Conservation (phyloP, 371 early-diverging fungal genomes). For the Zancudomyces culisetae region DNA sequence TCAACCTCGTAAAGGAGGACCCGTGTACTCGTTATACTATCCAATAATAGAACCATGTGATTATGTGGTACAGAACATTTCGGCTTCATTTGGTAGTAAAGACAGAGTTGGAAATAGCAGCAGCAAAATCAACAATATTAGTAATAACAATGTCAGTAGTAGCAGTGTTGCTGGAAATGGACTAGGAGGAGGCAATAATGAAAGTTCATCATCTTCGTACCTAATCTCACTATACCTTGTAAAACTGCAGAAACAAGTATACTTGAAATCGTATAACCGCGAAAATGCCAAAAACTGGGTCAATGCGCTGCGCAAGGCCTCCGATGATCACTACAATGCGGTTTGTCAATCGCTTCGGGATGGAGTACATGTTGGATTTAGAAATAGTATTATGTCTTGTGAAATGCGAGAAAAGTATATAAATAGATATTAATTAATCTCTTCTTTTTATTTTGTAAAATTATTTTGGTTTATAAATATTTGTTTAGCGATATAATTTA, state of each 20-base stretch:
- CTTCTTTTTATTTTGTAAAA: too few relatives aligned
- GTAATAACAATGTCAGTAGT: background rate
- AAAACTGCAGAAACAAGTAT: constrained; percentile 6
- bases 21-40: constrained; percentile 16
- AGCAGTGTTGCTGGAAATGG: background rate
- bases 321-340: constrained; percentile 19
- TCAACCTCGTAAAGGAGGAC: constrained; percentile 11
- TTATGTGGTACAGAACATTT: too few relatives aligned
- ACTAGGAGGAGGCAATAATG: constrained; percentile 7
- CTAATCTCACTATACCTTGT: constrained; percentile 17
- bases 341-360: constrained; percentile 18
- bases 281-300: constrained; percentile 14
- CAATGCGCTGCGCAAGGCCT: constrained; percentile 14
- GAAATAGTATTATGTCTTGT: constrained; percentile 19
- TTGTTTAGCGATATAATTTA: too few relatives aligned
- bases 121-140: background rate
- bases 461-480: too few relatives aligned
- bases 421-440: too few relatives aligned
- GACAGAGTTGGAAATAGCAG: too few relatives aligned
- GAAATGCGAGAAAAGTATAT: constrained; percentile 15
- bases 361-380: constrained; percentile 22
- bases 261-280: background rate
- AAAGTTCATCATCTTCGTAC: constrained; percentile 14
- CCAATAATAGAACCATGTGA: constrained; percentile 22
- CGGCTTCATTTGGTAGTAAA: too few relatives aligned